Conservation (phyloP, 192 early-diverging fungal genomes). For the Rhizophagus sp. region DNA sequence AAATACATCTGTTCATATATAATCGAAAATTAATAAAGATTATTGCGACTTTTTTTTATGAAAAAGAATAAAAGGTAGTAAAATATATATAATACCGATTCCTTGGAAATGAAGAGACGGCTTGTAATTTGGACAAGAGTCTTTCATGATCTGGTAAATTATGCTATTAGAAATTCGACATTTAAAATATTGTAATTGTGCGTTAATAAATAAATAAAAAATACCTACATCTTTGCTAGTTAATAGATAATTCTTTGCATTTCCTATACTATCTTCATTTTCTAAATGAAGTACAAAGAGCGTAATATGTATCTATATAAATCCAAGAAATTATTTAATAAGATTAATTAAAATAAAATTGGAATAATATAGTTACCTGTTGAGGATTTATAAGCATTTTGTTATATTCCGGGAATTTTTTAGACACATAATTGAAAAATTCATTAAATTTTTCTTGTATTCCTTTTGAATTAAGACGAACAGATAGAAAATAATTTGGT, state of each 20-base stretch:
- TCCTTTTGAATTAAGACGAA: neutral
- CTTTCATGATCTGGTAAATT: neutral
- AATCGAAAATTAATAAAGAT: too few relatives aligned
- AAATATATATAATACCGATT: neutral
- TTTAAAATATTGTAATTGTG: neutral
- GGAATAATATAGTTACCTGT: neutral
- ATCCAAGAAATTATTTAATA: neutral
- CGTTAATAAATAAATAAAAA: neutral
- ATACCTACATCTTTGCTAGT: neutral
- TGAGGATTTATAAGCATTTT: neutral
- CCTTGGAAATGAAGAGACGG: neutral
- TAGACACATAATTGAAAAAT: neutral
- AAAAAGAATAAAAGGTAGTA: neutral
- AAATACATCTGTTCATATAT: neutral
- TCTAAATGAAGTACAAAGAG: neutral
- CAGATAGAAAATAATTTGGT: constrained; percentile 6
- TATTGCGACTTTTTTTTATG: too few relatives aligned
- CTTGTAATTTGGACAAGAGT: neutral
- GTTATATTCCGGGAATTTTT: neutral
- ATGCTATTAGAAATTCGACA: neutral
- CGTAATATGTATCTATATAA: neutral
- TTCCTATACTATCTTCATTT: neutral
- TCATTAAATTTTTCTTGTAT: neutral
- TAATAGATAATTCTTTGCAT: neutral
- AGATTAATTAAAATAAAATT: neutral